A percentile compares a stretch with the other conserved stretches of the same genome.
Evolutionary conservation across 1,139 yeast genomes (phyloP).

Genomic region (Kodamaea sp.): DNA sequence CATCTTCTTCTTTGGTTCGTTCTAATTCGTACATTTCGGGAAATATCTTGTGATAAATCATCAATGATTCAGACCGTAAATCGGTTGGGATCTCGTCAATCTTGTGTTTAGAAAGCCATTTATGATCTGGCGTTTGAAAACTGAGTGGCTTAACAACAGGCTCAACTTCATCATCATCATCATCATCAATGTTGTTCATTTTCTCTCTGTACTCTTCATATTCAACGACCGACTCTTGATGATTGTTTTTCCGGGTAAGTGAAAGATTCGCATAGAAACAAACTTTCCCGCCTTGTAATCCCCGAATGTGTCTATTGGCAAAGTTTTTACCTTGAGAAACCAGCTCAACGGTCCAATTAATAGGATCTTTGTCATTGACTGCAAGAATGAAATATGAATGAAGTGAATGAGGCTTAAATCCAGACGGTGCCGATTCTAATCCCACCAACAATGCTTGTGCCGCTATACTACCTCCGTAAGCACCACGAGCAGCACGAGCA

Average conservation of each 20-base stretch:
- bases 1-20: slow-evolving; percentile 24
- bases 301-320: slow-evolving; percentile 55
- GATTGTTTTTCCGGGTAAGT: slow-evolving; percentile 37
- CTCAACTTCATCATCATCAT: slow-evolving; percentile 26
- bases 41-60: slow-evolving; percentile 38
- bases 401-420: slow-evolving; percentile 40
- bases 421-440: slow-evolving; percentile 26
- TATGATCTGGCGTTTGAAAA: slow-evolving; percentile 38
- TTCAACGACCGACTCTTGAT: slow-evolving; percentile 17
- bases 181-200: slow-evolving; percentile 19
- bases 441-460: slow-evolving; percentile 42
- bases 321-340: slow-evolving; percentile 57
- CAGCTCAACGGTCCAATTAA: slow-evolving; percentile 20
- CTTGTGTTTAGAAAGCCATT: slow-evolving; percentile 20
- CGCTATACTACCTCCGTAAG: slow-evolving; percentile 40
- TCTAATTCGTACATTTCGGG: slow-evolving; percentile 31
- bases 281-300: slow-evolving; percentile 49
- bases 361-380: slow-evolving; percentile 12
- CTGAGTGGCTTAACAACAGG: slow-evolving; percentile 30
- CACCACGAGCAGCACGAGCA: slow-evolving; percentile 30
- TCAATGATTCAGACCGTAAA: slow-evolving; percentile 15
- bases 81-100: slow-evolving; percentile 19
- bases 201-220: slow-evolving; percentile 24
- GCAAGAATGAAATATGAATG: slow-evolving; percentile 41
- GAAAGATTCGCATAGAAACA: slow-evolving; percentile 55